Evolutionary conservation across 148 eudicot genomes (phyloP), one percentile per base, ranked within the genome.

Genomic region (Tetragonia tetragonoides): DNA sequence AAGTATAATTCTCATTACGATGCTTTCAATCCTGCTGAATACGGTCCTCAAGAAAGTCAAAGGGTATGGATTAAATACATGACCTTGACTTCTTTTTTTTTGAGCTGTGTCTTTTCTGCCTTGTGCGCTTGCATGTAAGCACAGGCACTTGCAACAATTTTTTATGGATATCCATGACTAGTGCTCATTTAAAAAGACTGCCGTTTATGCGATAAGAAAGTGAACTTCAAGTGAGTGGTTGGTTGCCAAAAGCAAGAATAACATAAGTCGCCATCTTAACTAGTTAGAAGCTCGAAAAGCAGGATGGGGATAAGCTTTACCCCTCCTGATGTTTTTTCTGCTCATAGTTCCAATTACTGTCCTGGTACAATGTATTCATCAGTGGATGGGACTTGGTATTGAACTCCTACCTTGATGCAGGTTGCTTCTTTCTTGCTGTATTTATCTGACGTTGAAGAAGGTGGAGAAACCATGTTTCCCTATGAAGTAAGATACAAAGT

Each of bases 401-500:
- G 11, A 10, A 54, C 67, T 60, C 66, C 64, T 66, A 60, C 77
- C 74, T 71, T 75, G 38, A 62, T 83, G 77, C 87, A 93, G 98
- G 79, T 91, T 79, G 98, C 97, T 76, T 91, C 97, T 59, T 93
- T 93, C 80, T 84, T 93, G 84, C 84, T 91, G 73, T 93, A 93
- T 85, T 81, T 93, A 83, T 88, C 98, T 44, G 93, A 92, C 78
- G 98, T 91, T 72, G 94, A 91, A 87, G 94, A 87, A 88, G 98
- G 98, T 57, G 98, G 98, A 14, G 98, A 91, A 89, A 93, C 98
- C 65, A 90, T 91, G 97, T 93, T 93, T 73, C 98, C 98, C 3
- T 93, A 82, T 60, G 98, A 91, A 97, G 98, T 91, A 81, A 47
- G 76, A 38, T 75, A 11, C 54, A 70, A 20, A 51, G 51, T 68